phyloP scores from a whole-genome alignment of 2,329 filamentous ascomycete genomes.

The Penicillium fuscoglaucum region DNA sequence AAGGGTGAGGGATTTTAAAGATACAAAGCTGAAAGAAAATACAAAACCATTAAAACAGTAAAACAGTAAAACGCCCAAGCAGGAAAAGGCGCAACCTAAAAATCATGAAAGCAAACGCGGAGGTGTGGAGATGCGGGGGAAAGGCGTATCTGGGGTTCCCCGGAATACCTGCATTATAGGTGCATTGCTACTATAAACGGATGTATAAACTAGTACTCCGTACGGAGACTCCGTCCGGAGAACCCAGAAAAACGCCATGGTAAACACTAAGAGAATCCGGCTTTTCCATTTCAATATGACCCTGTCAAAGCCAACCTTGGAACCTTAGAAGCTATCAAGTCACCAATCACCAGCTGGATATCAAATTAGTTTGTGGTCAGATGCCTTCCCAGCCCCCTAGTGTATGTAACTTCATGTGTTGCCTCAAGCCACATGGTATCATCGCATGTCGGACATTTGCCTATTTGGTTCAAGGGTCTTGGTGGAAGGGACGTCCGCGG shows the following conservation, averaged over 20 bases:
- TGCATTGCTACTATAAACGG: background rate
- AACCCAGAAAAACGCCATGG: background rate
- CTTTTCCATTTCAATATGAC: background rate
- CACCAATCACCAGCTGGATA: background rate
- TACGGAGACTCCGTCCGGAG: background rate
- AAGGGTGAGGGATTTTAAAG: constrained; percentile 7
- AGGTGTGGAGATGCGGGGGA: background rate
- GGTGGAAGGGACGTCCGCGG: background rate
- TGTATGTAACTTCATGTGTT: constrained; percentile 22
- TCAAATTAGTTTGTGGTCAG: constrained; percentile 6
- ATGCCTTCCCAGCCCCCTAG: background rate
- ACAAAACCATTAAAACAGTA: background rate
- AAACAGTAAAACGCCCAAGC: background rate
- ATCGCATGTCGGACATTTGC: constrained; percentile 16
- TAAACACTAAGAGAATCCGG: background rate
- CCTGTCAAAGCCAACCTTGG: background rate
- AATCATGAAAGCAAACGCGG: background rate
- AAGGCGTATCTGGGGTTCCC: background rate
- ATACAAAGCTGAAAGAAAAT: background rate
- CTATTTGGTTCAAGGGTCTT: constrained; percentile 12
- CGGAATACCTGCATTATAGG: background rate
- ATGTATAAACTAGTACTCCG: background rate
- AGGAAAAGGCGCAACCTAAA: background rate
- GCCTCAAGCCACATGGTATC: constrained; percentile 27
- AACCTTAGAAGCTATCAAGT: background rate